phyloP scores from a whole-genome alignment of 164 flowering plant species.

The Pachysandra terminalis region DNA sequence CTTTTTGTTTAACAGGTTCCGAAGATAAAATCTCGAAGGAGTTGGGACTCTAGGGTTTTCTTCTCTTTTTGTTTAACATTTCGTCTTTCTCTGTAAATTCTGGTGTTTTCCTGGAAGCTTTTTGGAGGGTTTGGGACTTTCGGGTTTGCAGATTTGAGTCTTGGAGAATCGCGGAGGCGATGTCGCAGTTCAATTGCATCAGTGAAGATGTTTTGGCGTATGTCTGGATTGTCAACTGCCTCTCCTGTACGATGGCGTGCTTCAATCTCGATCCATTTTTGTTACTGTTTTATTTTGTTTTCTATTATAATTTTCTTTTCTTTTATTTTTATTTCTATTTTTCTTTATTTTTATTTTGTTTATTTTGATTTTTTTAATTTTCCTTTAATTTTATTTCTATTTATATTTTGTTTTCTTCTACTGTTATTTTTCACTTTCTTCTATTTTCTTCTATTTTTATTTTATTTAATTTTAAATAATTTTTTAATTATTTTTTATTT shows the following conservation, averaged over 20 bases:
- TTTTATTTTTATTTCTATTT: too few species aligned
- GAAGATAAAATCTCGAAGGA: neutral
- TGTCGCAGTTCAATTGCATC: slow-evolving; percentile 12
- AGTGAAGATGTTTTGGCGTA: slow-evolving; percentile 85
- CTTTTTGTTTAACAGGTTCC: too few species aligned
- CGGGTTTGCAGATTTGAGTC: slow-evolving; percentile 22
- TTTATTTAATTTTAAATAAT: too few species aligned
- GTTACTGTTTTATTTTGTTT: too few species aligned
- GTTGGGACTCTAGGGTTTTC: slow-evolving; percentile 3
- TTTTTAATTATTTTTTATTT: too few species aligned
- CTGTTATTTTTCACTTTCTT: too few species aligned
- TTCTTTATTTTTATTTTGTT: too few species aligned
- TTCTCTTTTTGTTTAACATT: neutral
- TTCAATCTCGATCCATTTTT: neutral
- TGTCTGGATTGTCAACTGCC: slow-evolving; percentile 88
- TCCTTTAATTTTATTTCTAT: too few species aligned
- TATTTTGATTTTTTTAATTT: too few species aligned
- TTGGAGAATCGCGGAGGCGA: slow-evolving; percentile 7
- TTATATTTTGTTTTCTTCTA: too few species aligned
- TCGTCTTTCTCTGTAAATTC: neutral
- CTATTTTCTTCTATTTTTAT: too few species aligned
- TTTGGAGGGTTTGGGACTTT: slow-evolving; percentile 1
- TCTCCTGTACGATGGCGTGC: slow-evolving; percentile 73
- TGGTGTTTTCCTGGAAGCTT: neutral
- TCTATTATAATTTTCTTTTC: too few species aligned